Percentiles rank a stretch among this genome's conserved stretches.
Evolutionary conservation across 2,329 filamentous ascomycete genomes (phyloP).

Genomic region (Curvularia spicifera): DNA sequence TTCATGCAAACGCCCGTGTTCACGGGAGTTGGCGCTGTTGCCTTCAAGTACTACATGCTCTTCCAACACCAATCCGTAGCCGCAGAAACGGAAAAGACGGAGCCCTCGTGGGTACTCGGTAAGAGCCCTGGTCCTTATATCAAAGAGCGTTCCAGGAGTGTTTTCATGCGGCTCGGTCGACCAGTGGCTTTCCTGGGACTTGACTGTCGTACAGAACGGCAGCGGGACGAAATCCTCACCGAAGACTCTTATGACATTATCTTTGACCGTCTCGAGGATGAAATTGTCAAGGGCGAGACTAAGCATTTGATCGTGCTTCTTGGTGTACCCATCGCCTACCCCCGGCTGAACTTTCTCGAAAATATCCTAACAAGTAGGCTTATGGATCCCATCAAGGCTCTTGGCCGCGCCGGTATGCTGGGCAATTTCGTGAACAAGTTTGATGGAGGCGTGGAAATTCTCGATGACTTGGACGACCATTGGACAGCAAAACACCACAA

Average conservation of each 20-base stretch:
- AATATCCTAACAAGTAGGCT: slow-evolving; percentile 78
- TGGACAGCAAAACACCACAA: slow-evolving; percentile 98
- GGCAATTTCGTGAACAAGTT: slow-evolving; percentile 85
- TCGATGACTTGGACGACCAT: slow-evolving; percentile 93
- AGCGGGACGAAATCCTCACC: slow-evolving; percentile 78
- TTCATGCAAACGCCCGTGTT: slow-evolving; percentile 94
- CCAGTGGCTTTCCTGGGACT: slow-evolving; percentile 83
- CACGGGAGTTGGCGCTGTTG: slow-evolving; percentile 84
- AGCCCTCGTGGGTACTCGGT: slow-evolving; percentile 92
- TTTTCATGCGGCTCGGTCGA: slow-evolving; percentile 83
- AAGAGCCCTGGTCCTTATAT: slow-evolving; percentile 86
- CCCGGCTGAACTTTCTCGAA: slow-evolving; percentile 63
- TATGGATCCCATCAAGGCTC: slow-evolving; percentile 87
- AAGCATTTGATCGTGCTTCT: slow-evolving; percentile 89
- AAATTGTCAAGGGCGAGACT: slow-evolving; percentile 82
- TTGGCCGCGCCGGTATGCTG: slow-evolving; percentile 81
- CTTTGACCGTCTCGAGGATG: slow-evolving; percentile 81
- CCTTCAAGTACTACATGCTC: slow-evolving; percentile 98
- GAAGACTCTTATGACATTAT: slow-evolving; percentile 84
- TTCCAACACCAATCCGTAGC: slow-evolving; percentile 94
- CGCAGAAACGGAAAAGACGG: slow-evolving; percentile 78
- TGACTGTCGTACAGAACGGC: slow-evolving; percentile 90
- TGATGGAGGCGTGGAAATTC: slow-evolving; percentile 87
- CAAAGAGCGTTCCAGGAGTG: slow-evolving; percentile 78
- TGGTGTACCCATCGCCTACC: slow-evolving; percentile 67